Percentiles rank a stretch among this genome's conserved stretches.
phyloP scores from a whole-genome alignment of 1,284 basidiomycete genomes.

The Cryptococcus sp. region DNA sequence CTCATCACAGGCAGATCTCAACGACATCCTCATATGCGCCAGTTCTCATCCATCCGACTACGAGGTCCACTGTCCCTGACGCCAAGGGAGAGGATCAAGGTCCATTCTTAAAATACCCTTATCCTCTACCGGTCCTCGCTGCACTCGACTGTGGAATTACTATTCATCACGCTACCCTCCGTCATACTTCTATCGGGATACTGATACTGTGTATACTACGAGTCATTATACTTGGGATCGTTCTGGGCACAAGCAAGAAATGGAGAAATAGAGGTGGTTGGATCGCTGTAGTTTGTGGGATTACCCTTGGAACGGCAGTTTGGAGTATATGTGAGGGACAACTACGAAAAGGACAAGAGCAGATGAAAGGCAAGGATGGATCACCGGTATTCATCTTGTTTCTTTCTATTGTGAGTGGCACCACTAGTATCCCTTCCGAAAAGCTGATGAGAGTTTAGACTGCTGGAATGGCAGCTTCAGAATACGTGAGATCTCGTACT shows the following conservation, averaged over 20 bases:
- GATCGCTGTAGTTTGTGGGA: constrained; percentile 8
- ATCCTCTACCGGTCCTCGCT: constrained; percentile 8
- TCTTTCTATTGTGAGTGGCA: neutral
- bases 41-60: neutral
- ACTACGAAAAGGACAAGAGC: neutral
- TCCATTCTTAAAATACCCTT: constrained; percentile 5
- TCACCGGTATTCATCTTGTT: neutral
- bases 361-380: neutral
- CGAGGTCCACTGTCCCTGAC: neutral
- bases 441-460: constrained; percentile 5
- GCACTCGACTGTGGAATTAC: constrained; percentile 10
- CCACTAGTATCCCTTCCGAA: neutral
- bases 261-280: constrained; percentile 15
- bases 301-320: constrained; percentile 6
- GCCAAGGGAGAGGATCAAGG: neutral
- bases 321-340: constrained; percentile 8
- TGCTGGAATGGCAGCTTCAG: constrained; percentile 6
- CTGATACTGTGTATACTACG: neutral
- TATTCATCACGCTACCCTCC: neutral
- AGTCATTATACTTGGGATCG: neutral
- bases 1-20: neutral
- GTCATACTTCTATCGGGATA: neutral
- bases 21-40: constrained; percentile 1
- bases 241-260: constrained; percentile 8
- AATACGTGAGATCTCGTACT: constrained; percentile 17